A percentile compares a stretch with the other conserved stretches of the same genome.
Conservation (phyloP, 106 monocot species). For the Dendrobium nobile region DNA sequence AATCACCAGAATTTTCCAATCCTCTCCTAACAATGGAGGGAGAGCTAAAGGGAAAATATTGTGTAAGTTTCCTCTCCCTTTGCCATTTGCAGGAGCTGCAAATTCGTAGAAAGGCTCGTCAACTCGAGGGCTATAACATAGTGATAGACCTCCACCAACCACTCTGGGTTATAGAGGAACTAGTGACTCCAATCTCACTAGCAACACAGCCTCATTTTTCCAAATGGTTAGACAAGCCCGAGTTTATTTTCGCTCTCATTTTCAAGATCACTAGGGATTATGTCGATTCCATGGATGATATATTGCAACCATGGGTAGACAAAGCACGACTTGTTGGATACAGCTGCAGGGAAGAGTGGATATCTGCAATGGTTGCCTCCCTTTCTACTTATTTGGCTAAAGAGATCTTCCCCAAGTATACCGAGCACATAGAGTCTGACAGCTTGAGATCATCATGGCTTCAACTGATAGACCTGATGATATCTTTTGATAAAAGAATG, state of each 20-base stretch:
- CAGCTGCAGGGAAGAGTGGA: constrained; percentile 98
- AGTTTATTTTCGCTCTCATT: constrained; percentile 86
- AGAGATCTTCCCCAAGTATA: constrained; percentile 69
- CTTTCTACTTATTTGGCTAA: constrained; percentile 68
- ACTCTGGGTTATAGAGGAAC: constrained; percentile 92
- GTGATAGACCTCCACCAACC: constrained; percentile 57
- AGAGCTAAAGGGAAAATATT: constrained; percentile 57
- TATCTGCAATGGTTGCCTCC: constrained; percentile 65
- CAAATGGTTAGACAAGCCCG: constrained; percentile 86
- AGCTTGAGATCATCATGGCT: constrained; percentile 50
- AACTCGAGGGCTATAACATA: constrained; percentile 54
- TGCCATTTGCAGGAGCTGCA: constrained; percentile 91
- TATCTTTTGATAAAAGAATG: constrained; percentile 82
- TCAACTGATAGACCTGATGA: constrained; percentile 78
- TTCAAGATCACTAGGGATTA: constrained; percentile 79
- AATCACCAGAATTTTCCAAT: constrained; percentile 30
- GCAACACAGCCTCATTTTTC: constrained; percentile 66
- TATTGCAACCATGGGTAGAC: constrained; percentile 87
- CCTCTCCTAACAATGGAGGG: constrained; percentile 75
- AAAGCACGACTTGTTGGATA: constrained; percentile 78
- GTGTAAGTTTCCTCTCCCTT: constrained; percentile 71
- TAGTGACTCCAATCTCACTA: constrained; percentile 67
- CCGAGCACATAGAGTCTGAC: constrained; percentile 44
- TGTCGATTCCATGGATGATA: constrained; percentile 85
- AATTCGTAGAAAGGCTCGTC: constrained; percentile 61